Evolutionary conservation across 331 rosid species (phyloP).

Genomic region (Saraca asoca): DNA sequence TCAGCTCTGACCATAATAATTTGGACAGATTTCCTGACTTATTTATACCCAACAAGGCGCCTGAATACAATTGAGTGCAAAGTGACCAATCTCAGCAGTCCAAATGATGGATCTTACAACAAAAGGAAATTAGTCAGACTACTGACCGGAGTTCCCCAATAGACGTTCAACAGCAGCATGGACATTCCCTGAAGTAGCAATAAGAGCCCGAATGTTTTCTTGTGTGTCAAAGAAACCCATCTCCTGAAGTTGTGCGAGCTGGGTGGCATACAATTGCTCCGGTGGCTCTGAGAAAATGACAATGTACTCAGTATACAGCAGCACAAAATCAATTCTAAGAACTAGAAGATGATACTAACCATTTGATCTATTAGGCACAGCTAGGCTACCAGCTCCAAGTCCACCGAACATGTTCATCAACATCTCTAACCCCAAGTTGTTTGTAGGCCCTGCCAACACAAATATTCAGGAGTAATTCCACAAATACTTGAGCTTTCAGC

Average conservation of each 20-base stretch:
- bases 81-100: constrained; percentile 35
- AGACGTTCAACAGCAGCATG: constrained; percentile 83
- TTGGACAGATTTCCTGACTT: constrained; percentile 41
- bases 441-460: constrained; percentile 45
- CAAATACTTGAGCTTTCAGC: constrained; percentile 1
- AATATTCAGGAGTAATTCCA: constrained; percentile 27
- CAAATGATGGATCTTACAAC: constrained; percentile 26
- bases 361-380: constrained; percentile 68
- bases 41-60: constrained; percentile 38
- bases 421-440: constrained; percentile 65
- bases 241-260: constrained; percentile 83
- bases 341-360: constrained; percentile 44
- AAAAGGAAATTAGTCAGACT: constrained; percentile 41
- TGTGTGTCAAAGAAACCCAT: constrained; percentile 87
- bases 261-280: constrained; percentile 76
- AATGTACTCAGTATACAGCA: constrained; percentile 3
- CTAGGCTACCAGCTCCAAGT: constrained; percentile 80
- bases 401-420: constrained; percentile 91
- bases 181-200: constrained; percentile 77
- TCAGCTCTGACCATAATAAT: constrained; percentile 35
- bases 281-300: constrained; percentile 59
- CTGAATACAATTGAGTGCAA: constrained; percentile 32
- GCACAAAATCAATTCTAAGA: constrained; percentile 23
- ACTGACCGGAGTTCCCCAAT: constrained; percentile 67
- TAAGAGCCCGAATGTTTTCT: constrained; percentile 77